Base-by-base conservation (phyloP, 148 eudicot species). In the Salicornia ramosissima region DNA sequence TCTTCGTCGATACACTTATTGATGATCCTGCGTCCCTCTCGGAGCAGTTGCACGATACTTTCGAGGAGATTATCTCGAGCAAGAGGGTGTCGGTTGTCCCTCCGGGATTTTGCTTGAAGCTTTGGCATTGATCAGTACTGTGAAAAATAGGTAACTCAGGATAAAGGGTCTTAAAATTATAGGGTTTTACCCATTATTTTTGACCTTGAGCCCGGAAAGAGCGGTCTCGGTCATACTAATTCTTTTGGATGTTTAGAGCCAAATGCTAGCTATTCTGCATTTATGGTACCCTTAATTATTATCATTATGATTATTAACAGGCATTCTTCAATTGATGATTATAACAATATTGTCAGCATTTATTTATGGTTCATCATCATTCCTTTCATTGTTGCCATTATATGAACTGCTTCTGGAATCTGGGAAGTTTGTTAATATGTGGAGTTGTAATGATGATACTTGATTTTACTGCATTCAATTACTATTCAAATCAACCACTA, bases 1-100 rank as follows among this genome's bases (percentile, higher is more conserved):
- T 80, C 18, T 91, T 89, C 42, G 82, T 91, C 0, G 88, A 89
- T 56, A 79, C 87, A 1, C 69, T 91, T 9, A 80, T 80, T 31
- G 92, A 86, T 40, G 96, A 91, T 68, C 87, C 92, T 1, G 84
- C 76, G 18, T 84, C 84, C 10, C 90, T 91, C 50, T 86, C 97
- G 6, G 97, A 86, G 68, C 97, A 91, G 83, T 88, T 91, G 45
- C 75, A 85, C 1, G 92, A 91, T 75, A 82, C 96, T 6, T 91
- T 91, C 25, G 84, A 81, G 12, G 92, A 89, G 0, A 74, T 80
- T 2, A 77, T 89, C 54, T 87, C 88, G 4, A 84, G 83, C 78
- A 81, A 81, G 80, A 78, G 85, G 70, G 71, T 80, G 31, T 77
- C 78, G 4, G 61, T 11, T 28, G 83, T 77, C 13, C 83, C 90